Evolutionary conservation across 2,329 filamentous ascomycete genomes (phyloP).

Genomic region (Claviceps digitariae): DNA sequence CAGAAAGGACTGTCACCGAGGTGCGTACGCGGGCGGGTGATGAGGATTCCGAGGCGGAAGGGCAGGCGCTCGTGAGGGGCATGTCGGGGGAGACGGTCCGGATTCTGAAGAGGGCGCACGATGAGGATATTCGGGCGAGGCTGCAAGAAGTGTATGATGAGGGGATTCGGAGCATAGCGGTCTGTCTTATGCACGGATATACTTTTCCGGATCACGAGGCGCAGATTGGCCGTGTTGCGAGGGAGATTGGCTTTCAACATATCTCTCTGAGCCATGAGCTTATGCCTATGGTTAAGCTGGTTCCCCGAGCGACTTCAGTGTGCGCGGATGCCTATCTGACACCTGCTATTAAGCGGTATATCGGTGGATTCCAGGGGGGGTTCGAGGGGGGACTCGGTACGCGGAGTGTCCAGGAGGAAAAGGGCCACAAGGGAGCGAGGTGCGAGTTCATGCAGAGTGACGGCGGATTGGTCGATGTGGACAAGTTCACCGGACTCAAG

Average conservation of each 20-base stretch:
- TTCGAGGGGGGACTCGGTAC: conserved; percentile 22
- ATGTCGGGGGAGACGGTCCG: conserved; percentile 56
- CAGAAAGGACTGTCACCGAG: conserved; percentile 28
- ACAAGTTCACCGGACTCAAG: conserved; percentile 53
- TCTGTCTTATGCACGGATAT: conserved; percentile 65
- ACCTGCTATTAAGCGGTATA: conserved; percentile 22
- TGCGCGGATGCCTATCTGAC: conserved; percentile 31
- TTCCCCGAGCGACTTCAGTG: conserved; percentile 29
- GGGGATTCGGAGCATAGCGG: conserved; percentile 37
- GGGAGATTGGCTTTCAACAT: conserved; percentile 29
- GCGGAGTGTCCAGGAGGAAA: conserved; percentile 54
- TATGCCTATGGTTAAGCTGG: conserved; percentile 29
- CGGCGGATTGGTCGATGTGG: conserved; percentile 37
- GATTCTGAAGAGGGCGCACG: conserved; percentile 46
- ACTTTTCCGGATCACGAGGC: conserved; percentile 42
- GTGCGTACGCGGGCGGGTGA: conserved; percentile 38
- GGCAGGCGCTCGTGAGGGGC: conserved; percentile 49
- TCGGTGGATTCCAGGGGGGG: conserved; percentile 21
- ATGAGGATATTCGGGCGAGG: conserved; percentile 37
- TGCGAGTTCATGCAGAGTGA: conserved; percentile 63
- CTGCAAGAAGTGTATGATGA: conserved; percentile 46
- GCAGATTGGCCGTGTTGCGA: conserved; percentile 21
- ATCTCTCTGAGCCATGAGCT: conserved; percentile 24
- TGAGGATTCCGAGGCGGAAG: conserved; percentile 24
- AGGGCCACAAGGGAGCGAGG: conserved; percentile 33